Evolutionary conservation across 2,329 filamentous ascomycete genomes (phyloP).

Genomic region (Botrytis porri): DNA sequence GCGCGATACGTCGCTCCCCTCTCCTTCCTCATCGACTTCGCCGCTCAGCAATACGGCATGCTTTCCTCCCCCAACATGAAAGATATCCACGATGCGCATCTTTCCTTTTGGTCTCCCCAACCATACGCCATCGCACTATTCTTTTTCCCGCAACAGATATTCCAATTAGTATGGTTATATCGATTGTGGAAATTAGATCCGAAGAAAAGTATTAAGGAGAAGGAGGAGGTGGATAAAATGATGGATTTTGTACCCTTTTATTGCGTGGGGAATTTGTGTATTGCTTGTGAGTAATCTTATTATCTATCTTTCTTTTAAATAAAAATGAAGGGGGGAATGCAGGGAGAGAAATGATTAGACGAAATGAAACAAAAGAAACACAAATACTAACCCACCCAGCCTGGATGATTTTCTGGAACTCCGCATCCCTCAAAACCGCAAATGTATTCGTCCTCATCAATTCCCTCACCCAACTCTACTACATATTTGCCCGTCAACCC

Average conservation of each 20-base stretch:
- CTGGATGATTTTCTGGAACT: constrained; percentile 64
- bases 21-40: constrained; percentile 56
- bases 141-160: constrained; percentile 59
- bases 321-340: not conserved
- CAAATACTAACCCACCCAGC: constrained; percentile 34
- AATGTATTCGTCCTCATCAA: constrained; percentile 58
- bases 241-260: constrained; percentile 55
- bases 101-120: constrained; percentile 57
- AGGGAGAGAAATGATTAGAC: not conserved
- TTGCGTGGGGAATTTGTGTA: constrained; percentile 55
- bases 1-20: constrained; percentile 53
- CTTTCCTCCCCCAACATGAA: constrained; percentile 56
- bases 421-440: constrained; percentile 46
- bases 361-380: not conserved
- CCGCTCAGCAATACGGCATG: constrained; percentile 58
- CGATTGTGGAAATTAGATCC: constrained; percentile 50
- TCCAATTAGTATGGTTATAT: constrained; percentile 57
- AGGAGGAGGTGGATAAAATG: constrained; percentile 47
- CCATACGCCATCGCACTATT: constrained; percentile 58
- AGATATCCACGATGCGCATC: constrained; percentile 54
- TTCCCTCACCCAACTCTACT: constrained; percentile 53
- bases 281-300: constrained; percentile 51
- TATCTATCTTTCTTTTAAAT: too few relatives aligned
- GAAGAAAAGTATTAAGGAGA: constrained; percentile 40
- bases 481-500: constrained; percentile 48